Evolutionary conservation across 2,329 filamentous ascomycete genomes (phyloP).

Genomic region (Aspergillus uvarum): DNA sequence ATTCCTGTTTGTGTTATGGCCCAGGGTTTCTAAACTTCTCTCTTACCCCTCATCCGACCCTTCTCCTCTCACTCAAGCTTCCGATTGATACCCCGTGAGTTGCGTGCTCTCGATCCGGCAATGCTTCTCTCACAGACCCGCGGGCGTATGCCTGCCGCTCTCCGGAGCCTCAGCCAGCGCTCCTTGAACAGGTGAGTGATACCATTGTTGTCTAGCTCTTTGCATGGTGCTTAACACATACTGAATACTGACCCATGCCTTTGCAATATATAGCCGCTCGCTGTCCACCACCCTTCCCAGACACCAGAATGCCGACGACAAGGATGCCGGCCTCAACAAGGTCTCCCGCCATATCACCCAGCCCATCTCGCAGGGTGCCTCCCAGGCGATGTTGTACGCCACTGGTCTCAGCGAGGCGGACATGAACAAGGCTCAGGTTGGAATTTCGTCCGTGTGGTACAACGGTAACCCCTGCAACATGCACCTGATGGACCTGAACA

Average conservation of each 20-base stretch:
- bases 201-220: constrained; percentile 4
- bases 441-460: constrained; percentile 98
- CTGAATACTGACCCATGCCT: neutral
- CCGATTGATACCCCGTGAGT: neutral
- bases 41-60: neutral
- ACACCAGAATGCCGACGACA: constrained; percentile 44
- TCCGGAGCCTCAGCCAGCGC: constrained; percentile 26
- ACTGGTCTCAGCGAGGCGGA: constrained; percentile 83
- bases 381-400: constrained; percentile 97
- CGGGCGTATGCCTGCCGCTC: constrained; percentile 28
- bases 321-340: constrained; percentile 68
- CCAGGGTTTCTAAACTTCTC: neutral
- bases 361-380: constrained; percentile 96
- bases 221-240: constrained; percentile 1
- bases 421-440: constrained; percentile 95
- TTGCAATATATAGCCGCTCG: constrained; percentile 27
- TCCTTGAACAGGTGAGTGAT: constrained; percentile 1
- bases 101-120: constrained; percentile 1
- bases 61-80: neutral
- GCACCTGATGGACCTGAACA: constrained; percentile 89
- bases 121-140: constrained; percentile 22
- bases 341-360: constrained; percentile 85
- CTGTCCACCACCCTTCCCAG: constrained; percentile 49
- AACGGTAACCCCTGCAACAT: constrained; percentile 99
- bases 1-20: neutral